Conservation (phyloP, 352 stramenopile genomes). For the Lagenidium giganteum region DNA sequence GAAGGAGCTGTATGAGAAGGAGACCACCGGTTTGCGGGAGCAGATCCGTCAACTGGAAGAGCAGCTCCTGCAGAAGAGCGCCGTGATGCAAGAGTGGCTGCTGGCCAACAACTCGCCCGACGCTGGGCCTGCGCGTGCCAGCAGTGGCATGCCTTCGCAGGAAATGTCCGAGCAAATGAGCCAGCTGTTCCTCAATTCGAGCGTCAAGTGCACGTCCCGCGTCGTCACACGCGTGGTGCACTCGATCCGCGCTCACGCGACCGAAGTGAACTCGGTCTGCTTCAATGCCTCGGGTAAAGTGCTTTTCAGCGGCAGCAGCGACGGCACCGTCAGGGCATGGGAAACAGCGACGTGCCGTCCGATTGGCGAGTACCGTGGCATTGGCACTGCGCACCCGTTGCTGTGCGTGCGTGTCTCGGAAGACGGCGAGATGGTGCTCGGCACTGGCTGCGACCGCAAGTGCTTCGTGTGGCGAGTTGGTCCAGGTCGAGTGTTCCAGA, state of each 20-base stretch:
- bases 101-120: conserved; percentile 29
- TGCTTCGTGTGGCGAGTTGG: conserved; percentile 82
- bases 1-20: conserved; percentile 39
- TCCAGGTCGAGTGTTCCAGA: conserved; percentile 77
- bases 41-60: conserved; percentile 43
- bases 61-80: conserved; percentile 50
- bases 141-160: conserved; percentile 25
- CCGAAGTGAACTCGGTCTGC: conserved; percentile 80
- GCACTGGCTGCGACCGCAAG: conserved; percentile 80
- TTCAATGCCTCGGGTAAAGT: conserved; percentile 83
- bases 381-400: conserved; percentile 75
- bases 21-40: conserved; percentile 28
- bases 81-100: conserved; percentile 60
- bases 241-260: conserved; percentile 71
- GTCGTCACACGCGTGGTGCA: conserved; percentile 39
- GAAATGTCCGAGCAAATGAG: conserved; percentile 44
- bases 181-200: conserved; percentile 26
- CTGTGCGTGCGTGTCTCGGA: conserved; percentile 77
- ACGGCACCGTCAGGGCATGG: conserved; percentile 79
- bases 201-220: conserved; percentile 9
- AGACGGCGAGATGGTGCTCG: conserved; percentile 69
- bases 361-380: conserved; percentile 70
- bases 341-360: conserved; percentile 41
- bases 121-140: conserved; percentile 7
- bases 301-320: conserved; percentile 76